Conservation (phyloP, 1,284 basidiomycete genomes). For the Tetrapyrgos nigripes region DNA sequence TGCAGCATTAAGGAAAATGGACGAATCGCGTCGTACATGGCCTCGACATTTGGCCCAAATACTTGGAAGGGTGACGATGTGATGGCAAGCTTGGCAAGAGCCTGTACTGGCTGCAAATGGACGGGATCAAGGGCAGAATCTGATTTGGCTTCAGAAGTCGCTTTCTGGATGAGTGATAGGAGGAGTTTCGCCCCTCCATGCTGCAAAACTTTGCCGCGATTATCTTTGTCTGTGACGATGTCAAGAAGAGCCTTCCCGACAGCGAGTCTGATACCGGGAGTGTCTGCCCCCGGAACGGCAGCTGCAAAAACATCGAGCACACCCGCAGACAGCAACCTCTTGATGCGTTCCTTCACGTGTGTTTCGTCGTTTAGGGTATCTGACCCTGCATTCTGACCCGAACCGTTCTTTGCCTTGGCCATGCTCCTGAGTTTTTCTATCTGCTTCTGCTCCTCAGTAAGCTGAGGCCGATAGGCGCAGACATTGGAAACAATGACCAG, state of each 20-base stretch:
- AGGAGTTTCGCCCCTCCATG: slow-evolving; percentile 84
- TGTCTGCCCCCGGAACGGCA: slow-evolving; percentile 61
- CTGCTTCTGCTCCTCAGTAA: slow-evolving; percentile 83
- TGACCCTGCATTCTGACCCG: slow-evolving; percentile 31
- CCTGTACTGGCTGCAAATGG: slow-evolving; percentile 80
- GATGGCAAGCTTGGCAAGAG: slow-evolving; percentile 92
- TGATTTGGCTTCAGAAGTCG: slow-evolving; percentile 22
- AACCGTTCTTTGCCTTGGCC: slow-evolving; percentile 55
- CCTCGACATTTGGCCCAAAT: slow-evolving; percentile 83
- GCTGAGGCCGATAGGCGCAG: slow-evolving; percentile 68
- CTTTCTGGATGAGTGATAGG: slow-evolving; percentile 63
- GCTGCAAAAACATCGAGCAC: slow-evolving; percentile 68
- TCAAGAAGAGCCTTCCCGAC: slow-evolving; percentile 69
- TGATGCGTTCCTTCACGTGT: slow-evolving; percentile 66
- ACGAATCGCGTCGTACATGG: slow-evolving; percentile 80
- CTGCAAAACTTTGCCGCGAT: slow-evolving; percentile 83
- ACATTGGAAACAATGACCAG: slow-evolving; percentile 80
- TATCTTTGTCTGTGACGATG: slow-evolving; percentile 78
- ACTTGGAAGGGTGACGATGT: slow-evolving; percentile 90
- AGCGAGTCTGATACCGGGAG: slow-evolving; percentile 55
- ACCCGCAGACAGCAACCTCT: slow-evolving; percentile 63
- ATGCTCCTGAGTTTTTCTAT: slow-evolving; percentile 79
- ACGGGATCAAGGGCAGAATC: slow-evolving; percentile 45
- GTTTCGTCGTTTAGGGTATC: slow-evolving; percentile 62
- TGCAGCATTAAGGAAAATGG: slow-evolving; percentile 78